Evolutionary conservation across 1,139 yeast species (phyloP).

Genomic region (Wickerhamiella pararugosa): DNA sequence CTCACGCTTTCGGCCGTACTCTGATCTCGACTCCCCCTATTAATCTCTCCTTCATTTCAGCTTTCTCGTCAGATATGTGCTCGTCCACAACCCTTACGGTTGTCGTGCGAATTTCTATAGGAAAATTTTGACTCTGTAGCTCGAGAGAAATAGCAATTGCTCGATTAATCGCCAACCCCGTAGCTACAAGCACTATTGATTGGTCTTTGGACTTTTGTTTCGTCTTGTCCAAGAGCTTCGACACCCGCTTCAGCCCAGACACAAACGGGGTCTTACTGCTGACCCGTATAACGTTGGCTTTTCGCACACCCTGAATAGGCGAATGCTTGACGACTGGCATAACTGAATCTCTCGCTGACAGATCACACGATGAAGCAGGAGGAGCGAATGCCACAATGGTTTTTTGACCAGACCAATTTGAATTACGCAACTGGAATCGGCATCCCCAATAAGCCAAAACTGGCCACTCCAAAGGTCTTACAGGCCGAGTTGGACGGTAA

Average conservation of each 20-base stretch:
- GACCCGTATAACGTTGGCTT: conserved; percentile 14
- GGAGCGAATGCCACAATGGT: conserved; percentile 18
- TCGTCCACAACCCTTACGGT: conserved; percentile 18
- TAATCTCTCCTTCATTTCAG: conserved; percentile 13
- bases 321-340: conserved; percentile 10
- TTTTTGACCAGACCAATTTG: conserved; percentile 18
- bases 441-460: conserved; percentile 11
- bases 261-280: conserved; percentile 22
- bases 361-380: conserved; percentile 1
- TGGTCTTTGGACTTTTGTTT: conserved; percentile 6
- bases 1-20: conserved; percentile 5
- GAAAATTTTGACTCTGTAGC: conserved; percentile 18
- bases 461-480: conserved; percentile 11
- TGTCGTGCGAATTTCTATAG: conserved; percentile 14
- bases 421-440: conserved; percentile 15
- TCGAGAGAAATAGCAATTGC: conserved; percentile 20
- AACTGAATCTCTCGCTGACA: neutral
- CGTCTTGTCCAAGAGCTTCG: conserved; percentile 13
- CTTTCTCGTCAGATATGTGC: conserved; percentile 12
- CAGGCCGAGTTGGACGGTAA: neutral
- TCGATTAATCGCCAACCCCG: conserved; percentile 17
- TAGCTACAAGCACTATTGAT: neutral
- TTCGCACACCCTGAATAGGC: conserved; percentile 4
- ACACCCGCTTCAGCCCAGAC: conserved; percentile 19
- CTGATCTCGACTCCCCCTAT: conserved; percentile 15